Conservation (phyloP, 2,329 filamentous ascomycete genomes). For the Claviceps monticola region DNA sequence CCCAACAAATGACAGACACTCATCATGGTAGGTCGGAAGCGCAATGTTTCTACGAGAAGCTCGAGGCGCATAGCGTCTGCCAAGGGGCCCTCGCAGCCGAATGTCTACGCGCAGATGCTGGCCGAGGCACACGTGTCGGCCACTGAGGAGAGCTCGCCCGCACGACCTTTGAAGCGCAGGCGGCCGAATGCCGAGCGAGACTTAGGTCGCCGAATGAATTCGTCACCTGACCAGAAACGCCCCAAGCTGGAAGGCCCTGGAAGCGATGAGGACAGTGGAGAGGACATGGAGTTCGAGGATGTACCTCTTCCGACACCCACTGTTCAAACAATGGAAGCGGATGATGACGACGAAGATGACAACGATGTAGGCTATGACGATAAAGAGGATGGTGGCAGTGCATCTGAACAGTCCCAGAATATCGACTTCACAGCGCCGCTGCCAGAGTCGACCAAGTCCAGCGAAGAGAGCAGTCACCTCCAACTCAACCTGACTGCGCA, state of each 20-base stretch:
- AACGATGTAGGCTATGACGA: conserved; percentile 27
- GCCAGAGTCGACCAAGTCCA: conserved; percentile 9
- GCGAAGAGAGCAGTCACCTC: conserved; percentile 23
- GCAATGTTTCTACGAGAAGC: conserved; percentile 13
- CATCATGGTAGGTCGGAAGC: conserved; percentile 20
- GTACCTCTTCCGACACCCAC: conserved; percentile 32
- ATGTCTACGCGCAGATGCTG: conserved; percentile 36
- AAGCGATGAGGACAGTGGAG: conserved; percentile 20
- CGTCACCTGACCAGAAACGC: too few relatives aligned
- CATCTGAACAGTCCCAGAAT: conserved; percentile 30
- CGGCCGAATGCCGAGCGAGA: conserved; percentile 11
- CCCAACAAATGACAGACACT: background rate
- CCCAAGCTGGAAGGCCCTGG: background rate
- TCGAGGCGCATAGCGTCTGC: conserved; percentile 8
- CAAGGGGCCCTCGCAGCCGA: conserved; percentile 15
- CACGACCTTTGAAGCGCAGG: conserved; percentile 27
- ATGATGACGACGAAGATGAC: conserved; percentile 33
- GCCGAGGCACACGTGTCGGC: conserved; percentile 30
- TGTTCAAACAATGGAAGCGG: conserved; percentile 36
- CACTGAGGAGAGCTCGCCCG: conserved; percentile 14
- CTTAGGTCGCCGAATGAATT: background rate
- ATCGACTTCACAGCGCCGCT: conserved; percentile 27
- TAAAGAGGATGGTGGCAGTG: conserved; percentile 17
- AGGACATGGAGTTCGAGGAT: conserved; percentile 36
- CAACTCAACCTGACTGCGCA: conserved; percentile 40